Conservation (phyloP, 371 early-diverging fungal genomes). For the Apophysomyces variabilis region DNA sequence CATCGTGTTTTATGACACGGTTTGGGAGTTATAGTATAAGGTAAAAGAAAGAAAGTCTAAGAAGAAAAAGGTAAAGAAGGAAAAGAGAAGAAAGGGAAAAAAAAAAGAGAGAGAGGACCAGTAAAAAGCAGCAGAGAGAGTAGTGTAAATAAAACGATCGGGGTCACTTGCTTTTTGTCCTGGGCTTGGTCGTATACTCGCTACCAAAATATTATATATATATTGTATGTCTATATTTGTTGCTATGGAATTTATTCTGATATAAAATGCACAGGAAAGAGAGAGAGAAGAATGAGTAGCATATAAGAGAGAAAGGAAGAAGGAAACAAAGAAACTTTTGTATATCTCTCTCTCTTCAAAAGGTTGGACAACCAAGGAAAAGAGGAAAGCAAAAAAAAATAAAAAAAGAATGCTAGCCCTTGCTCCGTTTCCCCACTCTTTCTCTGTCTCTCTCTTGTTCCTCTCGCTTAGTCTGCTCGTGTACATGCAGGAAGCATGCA, state of each 20-base stretch:
- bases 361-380: neutral
- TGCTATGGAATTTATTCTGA: neutral
- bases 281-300: neutral
- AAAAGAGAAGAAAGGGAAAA: neutral
- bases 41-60: constrained; percentile 6
- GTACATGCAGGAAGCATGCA: constrained; percentile 10
- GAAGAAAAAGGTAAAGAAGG: neutral
- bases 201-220: neutral
- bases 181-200: constrained; percentile 3
- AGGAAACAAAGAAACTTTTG: neutral
- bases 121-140: neutral
- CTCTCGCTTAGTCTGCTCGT: neutral
- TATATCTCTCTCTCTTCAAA: neutral
- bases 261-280: neutral
- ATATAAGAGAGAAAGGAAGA: neutral
- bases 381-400: neutral
- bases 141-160: constrained; percentile 4
- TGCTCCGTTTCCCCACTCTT: neutral
- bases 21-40: neutral
- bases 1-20: constrained; percentile 5
- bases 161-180: constrained; percentile 6
- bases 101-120: constrained; percentile 3
- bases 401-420: constrained; percentile 1
- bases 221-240: neutral
- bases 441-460: no score